Base-by-base conservation (phyloP, 2,329 filamentous ascomycete species). In the Pseudonectria foliicola region DNA sequence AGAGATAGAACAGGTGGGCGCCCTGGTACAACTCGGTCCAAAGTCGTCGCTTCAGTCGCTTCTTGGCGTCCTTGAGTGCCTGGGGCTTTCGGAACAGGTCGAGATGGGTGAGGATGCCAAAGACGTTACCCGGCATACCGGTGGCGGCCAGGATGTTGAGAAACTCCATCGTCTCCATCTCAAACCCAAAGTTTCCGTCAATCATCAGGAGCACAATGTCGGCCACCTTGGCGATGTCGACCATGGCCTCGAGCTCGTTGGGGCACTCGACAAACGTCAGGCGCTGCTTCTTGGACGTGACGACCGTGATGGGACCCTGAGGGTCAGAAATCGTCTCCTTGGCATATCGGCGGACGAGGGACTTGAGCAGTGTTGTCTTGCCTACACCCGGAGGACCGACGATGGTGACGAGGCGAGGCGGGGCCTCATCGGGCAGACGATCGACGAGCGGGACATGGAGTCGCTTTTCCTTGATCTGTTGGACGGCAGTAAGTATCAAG, bases 91-190 rank as follows among this genome's bases (percentile, higher is more conserved):
- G 78, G 69, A 98, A 98, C 11, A 98, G 70, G 57, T 98, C 92
- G 41, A 98, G 71, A 68, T 98, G 93, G 12, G 92, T 96, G 29
- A 98, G 73, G 38, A 98, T 89, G 34, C 92, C 92, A 57, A 98
- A 96, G 25, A 98, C 89, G 52, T 98, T 98, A 46, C 92, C 90
- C 1, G 93, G 92, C 90, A 98, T 96, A 60, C 92, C 92, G 21
- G 85, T 94, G 3, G 87, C 79, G n/a, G 85, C 83, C 33, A 98
- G 70, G 13, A 95, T 81, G 51, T 95, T 96, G 55, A 98, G 68
- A 43, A 98, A 98, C 63, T 98, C 92, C 92, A 98, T 98, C 0
- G 92, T 98, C 71, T 98, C 92, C 92, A 98, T 98, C 65, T 98
- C 92, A 56, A 98, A 98, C 11, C 92, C 93, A 54, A 85, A 98